These are phyloP conservation scores for Thuja plicata DNA, from an alignment of 83 land plant species.

Conservation along the genomic window DNA sequence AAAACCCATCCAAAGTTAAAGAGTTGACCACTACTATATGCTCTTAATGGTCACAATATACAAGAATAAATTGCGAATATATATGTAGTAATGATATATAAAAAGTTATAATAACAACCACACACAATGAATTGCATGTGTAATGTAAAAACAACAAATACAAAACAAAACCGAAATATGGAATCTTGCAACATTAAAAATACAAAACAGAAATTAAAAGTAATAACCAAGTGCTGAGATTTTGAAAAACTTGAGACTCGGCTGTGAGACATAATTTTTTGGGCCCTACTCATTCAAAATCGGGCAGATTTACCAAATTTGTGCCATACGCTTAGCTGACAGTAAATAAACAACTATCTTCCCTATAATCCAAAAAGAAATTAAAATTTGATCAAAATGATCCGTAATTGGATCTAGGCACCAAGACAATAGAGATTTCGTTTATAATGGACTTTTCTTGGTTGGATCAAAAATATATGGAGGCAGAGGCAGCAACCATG, in stretches of 20 bases:
- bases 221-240: background rate
- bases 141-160: background rate
- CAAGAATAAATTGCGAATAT: background rate
- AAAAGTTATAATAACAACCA: background rate
- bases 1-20: slow-evolving; percentile 4
- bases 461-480: no score
- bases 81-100: background rate
- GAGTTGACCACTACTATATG: background rate
- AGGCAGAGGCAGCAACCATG: no score
- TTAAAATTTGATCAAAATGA: no score
- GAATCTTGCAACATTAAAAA: background rate
- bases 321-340: background rate
- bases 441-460: no score
- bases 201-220: background rate
- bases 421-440: no score
- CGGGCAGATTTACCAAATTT: background rate
- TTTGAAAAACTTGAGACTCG: background rate
- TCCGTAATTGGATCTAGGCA: no score
- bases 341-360: background rate
- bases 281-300: background rate
- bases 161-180: background rate
- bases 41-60: background rate
- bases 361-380: background rate
- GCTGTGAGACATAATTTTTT: background rate
- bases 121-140: background rate